These are phyloP conservation scores for Gelatoporia subvermispora DNA, from an alignment of 768 basidiomycete species.

Conservation along the genomic window DNA sequence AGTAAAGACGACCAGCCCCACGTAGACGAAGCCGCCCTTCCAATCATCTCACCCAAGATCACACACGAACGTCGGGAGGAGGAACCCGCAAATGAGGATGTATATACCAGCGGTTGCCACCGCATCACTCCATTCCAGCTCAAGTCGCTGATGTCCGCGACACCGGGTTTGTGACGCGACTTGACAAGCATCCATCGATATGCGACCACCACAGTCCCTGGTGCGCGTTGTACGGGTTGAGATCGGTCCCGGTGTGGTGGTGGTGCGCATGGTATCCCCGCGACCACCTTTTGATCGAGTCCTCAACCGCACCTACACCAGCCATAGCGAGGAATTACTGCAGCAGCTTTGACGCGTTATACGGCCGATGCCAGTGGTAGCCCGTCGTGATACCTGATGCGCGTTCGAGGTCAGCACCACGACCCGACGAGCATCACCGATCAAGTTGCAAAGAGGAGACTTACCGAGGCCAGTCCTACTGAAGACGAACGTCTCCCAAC, in stretches of 20 bases:
- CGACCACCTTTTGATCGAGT: constrained; percentile 99
- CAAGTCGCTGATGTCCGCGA: constrained; percentile 85
- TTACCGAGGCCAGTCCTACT: constrained; percentile 74
- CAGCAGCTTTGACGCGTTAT: constrained; percentile 83
- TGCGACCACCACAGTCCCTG: constrained; percentile 85
- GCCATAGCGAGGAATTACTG: constrained; percentile 81
- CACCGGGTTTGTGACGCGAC: constrained; percentile 83
- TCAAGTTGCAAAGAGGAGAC: constrained; percentile 16
- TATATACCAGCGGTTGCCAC: constrained; percentile 86
- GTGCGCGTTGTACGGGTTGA: constrained; percentile 94
- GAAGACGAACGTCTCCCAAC: constrained; percentile 73
- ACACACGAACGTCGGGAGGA: constrained; percentile 72
- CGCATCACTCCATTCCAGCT: constrained; percentile 72
- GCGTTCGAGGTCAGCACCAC: constrained; percentile 18
- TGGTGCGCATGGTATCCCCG: constrained; percentile 97
- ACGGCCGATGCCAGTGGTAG: constrained; percentile 94
- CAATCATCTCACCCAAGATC: constrained; percentile 85
- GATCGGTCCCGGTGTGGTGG: constrained; percentile 93
- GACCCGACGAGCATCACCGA: too few species aligned
- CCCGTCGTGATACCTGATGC: constrained; percentile 77
- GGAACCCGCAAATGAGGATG: constrained; percentile 64
- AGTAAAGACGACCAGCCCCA: constrained; percentile 72
- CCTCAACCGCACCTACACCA: constrained; percentile 91
- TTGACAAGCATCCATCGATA: constrained; percentile 93
- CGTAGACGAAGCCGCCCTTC: constrained; percentile 81